Percentiles rank a stretch among this genome's conserved stretches.
Conservation (phyloP, 1,139 yeast species). For the Blastobotrys apis region DNA sequence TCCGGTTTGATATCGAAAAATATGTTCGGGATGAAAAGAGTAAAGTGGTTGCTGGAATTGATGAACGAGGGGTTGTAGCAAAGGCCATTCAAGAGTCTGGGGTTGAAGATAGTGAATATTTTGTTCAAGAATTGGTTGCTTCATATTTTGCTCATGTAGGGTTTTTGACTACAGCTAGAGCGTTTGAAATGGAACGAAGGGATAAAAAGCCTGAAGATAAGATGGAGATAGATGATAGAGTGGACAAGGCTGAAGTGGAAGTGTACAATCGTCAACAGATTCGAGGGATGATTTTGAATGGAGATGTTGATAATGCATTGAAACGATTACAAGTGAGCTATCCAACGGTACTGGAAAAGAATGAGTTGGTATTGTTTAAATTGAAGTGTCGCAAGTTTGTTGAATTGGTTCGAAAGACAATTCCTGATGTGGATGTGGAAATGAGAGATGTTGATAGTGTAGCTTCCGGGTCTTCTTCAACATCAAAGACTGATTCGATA, state of each 20-base stretch:
- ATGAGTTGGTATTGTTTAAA: slow-evolving; percentile 49
- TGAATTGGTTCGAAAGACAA: slow-evolving; percentile 35
- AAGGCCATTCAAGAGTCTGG: slow-evolving; percentile 11
- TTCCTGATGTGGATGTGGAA: slow-evolving; percentile 4
- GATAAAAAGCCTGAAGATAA: background rate
- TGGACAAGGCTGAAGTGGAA: slow-evolving; percentile 32
- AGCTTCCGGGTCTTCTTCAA: background rate
- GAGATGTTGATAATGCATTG: slow-evolving; percentile 49
- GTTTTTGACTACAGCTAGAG: slow-evolving; percentile 58
- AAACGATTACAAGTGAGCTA: slow-evolving; percentile 43
- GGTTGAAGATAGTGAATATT: slow-evolving; percentile 28
- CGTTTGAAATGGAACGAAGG: slow-evolving; percentile 46
- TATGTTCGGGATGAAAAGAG: slow-evolving; percentile 51
- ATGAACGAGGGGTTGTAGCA: slow-evolving; percentile 12
- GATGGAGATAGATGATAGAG: slow-evolving; percentile 10
- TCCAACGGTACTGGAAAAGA: slow-evolving; percentile 43
- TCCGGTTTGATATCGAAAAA: slow-evolving; percentile 65
- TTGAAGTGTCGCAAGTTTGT: slow-evolving; percentile 51
- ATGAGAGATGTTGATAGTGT: background rate
- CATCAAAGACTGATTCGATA: slow-evolving; percentile 21
- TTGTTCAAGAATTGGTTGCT: slow-evolving; percentile 55
- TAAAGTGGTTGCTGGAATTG: slow-evolving; percentile 23
- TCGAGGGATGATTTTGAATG: slow-evolving; percentile 43
- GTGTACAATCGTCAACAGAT: slow-evolving; percentile 50
- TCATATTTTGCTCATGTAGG: slow-evolving; percentile 75